These are phyloP conservation scores for Silybum marianum DNA, from an alignment of 129 eudicot species.

Conservation along the genomic window DNA sequence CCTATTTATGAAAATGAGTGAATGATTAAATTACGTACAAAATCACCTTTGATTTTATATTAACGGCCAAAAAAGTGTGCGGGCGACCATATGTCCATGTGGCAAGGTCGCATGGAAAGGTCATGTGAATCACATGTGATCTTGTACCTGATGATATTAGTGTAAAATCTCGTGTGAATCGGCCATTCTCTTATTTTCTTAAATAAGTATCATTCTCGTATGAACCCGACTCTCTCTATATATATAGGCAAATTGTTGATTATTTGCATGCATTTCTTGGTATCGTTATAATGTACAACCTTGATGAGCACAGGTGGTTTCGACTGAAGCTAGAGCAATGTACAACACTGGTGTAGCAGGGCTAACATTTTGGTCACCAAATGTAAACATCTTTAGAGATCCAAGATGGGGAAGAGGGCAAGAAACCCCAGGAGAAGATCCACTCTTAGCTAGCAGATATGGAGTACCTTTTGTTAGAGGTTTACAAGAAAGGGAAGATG, in stretches of 20 bases:
- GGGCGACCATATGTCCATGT: too few species aligned
- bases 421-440: slow-evolving; percentile 99
- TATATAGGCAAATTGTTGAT: too few species aligned
- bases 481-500: slow-evolving; percentile 54
- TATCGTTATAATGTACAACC: not conserved
- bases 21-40: too few species aligned
- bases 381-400: slow-evolving; percentile 84
- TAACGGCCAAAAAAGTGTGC: too few species aligned
- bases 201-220: not conserved
- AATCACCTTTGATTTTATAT: too few species aligned
- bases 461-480: slow-evolving; percentile 73
- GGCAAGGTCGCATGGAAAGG: too few species aligned
- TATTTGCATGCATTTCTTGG: not conserved
- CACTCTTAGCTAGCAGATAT: slow-evolving; percentile 54
- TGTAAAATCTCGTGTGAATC: too few species aligned
- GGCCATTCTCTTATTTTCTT: too few species aligned
- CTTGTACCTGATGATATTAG: too few species aligned
- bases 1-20: too few species aligned
- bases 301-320: slow-evolving; percentile 59
- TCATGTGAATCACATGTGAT: too few species aligned
- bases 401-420: slow-evolving; percentile 99
- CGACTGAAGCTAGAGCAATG: slow-evolving; percentile 94
- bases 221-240: not conserved
- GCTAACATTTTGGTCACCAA: slow-evolving; percentile 93
- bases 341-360: slow-evolving; percentile 84